Conservation (phyloP, 345 rosid species). For the Acer yangbiense region DNA sequence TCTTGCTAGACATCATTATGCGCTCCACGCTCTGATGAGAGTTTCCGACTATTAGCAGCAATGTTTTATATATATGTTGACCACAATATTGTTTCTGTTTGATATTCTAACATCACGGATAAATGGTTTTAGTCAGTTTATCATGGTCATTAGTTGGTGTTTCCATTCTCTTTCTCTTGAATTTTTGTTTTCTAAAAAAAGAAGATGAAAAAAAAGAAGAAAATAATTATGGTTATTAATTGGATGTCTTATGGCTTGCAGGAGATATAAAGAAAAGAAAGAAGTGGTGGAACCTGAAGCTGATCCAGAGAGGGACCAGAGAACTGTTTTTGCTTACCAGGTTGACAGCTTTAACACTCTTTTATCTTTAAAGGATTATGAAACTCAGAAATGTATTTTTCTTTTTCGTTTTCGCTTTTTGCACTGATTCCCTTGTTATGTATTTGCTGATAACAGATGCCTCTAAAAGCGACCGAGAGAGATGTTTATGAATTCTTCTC, state of each 20-base stretch:
- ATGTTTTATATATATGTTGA: background rate
- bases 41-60: background rate
- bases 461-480: slow-evolving; percentile 88
- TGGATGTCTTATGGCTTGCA: slow-evolving; percentile 28
- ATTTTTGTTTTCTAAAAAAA: background rate
- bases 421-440: slow-evolving; percentile 10
- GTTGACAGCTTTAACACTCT: slow-evolving; percentile 29
- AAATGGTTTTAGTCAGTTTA: background rate
- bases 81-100: background rate
- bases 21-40: background rate
- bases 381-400: background rate
- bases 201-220: background rate
- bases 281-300: slow-evolving; percentile 78
- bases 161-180: background rate
- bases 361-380: slow-evolving; percentile 8
- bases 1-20: background rate
- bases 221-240: background rate
- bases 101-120: background rate
- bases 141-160: background rate
- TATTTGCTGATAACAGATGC: slow-evolving; percentile 64
- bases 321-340: slow-evolving; percentile 98
- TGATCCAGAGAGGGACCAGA: slow-evolving; percentile 97
- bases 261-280: slow-evolving; percentile 83
- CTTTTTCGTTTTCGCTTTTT: background rate
- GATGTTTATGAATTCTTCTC: slow-evolving; percentile 95